Percentiles rank a stretch among this genome's conserved stretches.
Conservation (phyloP, 106 monocot species). For the Dactylorhiza incarnata region DNA sequence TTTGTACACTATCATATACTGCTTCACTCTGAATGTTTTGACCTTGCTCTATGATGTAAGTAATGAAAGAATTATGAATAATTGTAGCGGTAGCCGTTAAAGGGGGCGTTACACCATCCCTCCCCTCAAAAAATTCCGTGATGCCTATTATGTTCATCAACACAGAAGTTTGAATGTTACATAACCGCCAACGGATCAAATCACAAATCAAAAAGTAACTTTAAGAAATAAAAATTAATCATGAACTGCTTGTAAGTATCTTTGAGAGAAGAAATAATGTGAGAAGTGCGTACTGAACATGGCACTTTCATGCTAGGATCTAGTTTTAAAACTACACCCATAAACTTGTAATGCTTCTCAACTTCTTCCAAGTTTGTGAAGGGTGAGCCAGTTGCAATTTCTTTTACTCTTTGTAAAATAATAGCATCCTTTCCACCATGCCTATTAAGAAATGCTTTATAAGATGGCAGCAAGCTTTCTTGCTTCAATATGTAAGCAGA, state of each 20-base stretch:
- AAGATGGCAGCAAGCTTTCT: slow-evolving; percentile 84
- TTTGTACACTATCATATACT: no score
- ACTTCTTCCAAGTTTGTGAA: slow-evolving; percentile 59
- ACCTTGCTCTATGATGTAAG: no score
- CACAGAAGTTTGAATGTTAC: not conserved
- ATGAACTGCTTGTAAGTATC: not conserved
- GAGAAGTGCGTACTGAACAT: slow-evolving; percentile 67
- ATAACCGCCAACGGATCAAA: not conserved
- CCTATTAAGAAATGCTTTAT: slow-evolving; percentile 86
- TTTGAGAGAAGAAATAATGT: not conserved
- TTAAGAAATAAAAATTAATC: not conserved
- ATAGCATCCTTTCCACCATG: slow-evolving; percentile 79
- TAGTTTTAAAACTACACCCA: slow-evolving; percentile 61
- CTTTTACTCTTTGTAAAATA: slow-evolving; percentile 61
- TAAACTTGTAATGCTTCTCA: slow-evolving; percentile 66
- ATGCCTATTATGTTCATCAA: not conserved
- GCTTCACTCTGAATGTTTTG: no score
- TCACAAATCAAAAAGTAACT: not conserved
- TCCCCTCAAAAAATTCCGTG: not conserved
- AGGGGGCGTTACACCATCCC: no score
- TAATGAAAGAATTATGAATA: no score
- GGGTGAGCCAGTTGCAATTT: slow-evolving; percentile 35
- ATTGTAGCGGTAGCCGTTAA: no score
- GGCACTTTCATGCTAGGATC: slow-evolving; percentile 88
- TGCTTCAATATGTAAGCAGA: slow-evolving; percentile 93